A percentile compares a stretch with the other conserved stretches of the same genome.
Conservation (phyloP, 495 filamentous ascomycete species). For the Talaromyces nanjingensis region DNA sequence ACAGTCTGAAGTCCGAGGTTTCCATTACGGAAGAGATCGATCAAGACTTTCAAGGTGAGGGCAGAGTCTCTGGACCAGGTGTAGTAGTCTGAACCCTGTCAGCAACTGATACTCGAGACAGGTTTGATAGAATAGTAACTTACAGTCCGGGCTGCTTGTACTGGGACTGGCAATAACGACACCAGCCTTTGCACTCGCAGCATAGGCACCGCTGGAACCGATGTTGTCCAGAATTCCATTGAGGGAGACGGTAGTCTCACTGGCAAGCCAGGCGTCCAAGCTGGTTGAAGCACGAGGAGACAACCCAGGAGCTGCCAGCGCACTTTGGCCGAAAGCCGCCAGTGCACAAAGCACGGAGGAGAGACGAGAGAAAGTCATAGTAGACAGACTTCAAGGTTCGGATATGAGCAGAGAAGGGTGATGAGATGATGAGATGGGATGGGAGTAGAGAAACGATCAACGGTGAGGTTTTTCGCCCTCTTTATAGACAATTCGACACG, state of each 20-base stretch:
- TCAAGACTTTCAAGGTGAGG: slow-evolving; percentile 45
- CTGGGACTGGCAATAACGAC: slow-evolving; percentile 58
- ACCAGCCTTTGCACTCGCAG: slow-evolving; percentile 39
- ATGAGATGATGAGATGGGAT: neutral
- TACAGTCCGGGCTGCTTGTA: slow-evolving; percentile 53
- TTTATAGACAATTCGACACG: neutral
- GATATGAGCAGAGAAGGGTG: neutral
- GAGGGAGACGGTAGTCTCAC: slow-evolving; percentile 44
- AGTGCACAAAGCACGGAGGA: slow-evolving; percentile 23
- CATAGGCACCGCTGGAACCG: slow-evolving; percentile 44
- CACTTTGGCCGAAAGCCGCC: slow-evolving; percentile 15
- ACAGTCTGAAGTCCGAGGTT: slow-evolving; percentile 34
- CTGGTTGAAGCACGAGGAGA: slow-evolving; percentile 15
- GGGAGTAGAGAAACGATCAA: neutral
- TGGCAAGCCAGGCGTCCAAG: slow-evolving; percentile 46
- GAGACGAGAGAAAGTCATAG: slow-evolving; percentile 14
- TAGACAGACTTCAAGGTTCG: neutral
- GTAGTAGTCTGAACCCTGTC: slow-evolving; percentile 28
- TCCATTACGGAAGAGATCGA: slow-evolving; percentile 43
- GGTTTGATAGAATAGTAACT: no score
- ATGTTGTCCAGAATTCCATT: slow-evolving; percentile 53
- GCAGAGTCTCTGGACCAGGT: slow-evolving; percentile 58
- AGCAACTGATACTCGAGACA: neutral
- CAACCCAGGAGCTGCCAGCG: slow-evolving; percentile 18
- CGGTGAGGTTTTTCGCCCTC: neutral